Evolutionary conservation across 2,329 filamentous ascomycete genomes (phyloP), one percentile per base, ranked within the genome.

Genomic region (Sordariomycetes sp.): DNA sequence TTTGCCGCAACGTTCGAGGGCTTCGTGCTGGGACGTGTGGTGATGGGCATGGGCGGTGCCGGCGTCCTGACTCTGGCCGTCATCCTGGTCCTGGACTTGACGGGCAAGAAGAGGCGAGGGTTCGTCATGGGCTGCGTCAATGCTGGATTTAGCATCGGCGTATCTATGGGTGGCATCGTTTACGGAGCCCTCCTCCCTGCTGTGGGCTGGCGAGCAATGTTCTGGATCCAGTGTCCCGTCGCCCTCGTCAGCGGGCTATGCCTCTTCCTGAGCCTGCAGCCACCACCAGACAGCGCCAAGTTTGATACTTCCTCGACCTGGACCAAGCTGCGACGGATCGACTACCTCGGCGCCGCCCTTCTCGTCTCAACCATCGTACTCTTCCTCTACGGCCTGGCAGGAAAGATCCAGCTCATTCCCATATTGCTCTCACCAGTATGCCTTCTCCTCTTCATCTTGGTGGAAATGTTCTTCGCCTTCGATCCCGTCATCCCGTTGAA

Each of bases 401-500:
- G 75, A 1, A 67, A 68, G 9, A 70, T 92, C 27, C 66, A 75
- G 11, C 50, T 65, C 14, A 50, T 70, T 1, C 75, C 78, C 1
- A 67, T 93, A 20, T 39, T 75, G 15, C 49, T 81, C 6, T 84
- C 82, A 0, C 35, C 74, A 12, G 36, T 55, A 21, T 46, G 61
- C 2, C 58, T 78, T 3, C 37, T 68, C 5, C 48, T 74, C 3
- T 78, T 86, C 42, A 50, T 77, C 2, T 34, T 74, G 6, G 72
- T 80, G 40, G 86, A 93, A 53, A 66, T 72, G 35, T 70, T 66
- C 35, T 54, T 79, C 26, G 72, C 80, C 4, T 46, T 57, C 2
- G 79, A 87, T 26, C 86, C 86, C 4, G 76, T 93, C 49, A 79
- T 93, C 33, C 85, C 86, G 2, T 60, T 88, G 32, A 56, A 69